These are phyloP conservation scores for Phytopythium litorale DNA, from an alignment of 352 stramenopile species.

Conservation along the genomic window DNA sequence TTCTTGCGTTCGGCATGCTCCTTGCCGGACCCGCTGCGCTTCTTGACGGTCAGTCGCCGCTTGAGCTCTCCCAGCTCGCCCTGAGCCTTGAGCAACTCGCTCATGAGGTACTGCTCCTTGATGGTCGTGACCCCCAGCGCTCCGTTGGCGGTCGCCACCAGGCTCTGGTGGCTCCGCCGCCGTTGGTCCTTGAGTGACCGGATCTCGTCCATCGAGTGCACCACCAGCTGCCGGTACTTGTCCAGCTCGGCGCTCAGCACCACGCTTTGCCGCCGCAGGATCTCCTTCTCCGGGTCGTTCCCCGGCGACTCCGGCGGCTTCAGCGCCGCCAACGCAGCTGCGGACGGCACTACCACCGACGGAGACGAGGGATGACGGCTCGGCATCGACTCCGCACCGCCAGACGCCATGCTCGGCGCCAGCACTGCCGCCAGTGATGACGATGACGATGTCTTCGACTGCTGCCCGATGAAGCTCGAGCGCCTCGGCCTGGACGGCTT, in stretches of 20 bases:
- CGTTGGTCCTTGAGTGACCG: constrained; percentile 27
- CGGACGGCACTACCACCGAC: not conserved
- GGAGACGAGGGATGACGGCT: not conserved
- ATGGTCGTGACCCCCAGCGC: constrained; percentile 14
- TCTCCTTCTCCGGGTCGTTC: constrained; percentile 24
- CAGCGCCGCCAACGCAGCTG: not conserved
- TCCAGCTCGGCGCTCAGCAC: constrained; percentile 30
- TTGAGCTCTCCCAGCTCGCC: constrained; percentile 23
- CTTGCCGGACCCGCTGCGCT: constrained; percentile 2
- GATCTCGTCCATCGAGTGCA: constrained; percentile 38
- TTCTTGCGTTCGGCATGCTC: not conserved
- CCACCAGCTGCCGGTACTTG: constrained; percentile 36
- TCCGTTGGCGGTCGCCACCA: constrained; percentile 15
- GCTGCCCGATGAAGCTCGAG: not conserved
- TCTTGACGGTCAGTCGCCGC: constrained; percentile 15
- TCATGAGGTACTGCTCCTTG: constrained; percentile 30
- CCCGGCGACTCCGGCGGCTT: not conserved
- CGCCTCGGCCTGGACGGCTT: constrained; percentile 2
- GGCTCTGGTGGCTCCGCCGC: constrained; percentile 18
- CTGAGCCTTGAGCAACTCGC: constrained; percentile 22
- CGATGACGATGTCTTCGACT: constrained; percentile 1
- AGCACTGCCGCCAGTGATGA: not conserved
- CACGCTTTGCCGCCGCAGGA: constrained; percentile 31
- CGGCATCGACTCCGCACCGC: not conserved
- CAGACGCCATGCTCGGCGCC: not conserved